Conservation (phyloP, 768 basidiomycete species). For the Mrakia blollopis region DNA sequence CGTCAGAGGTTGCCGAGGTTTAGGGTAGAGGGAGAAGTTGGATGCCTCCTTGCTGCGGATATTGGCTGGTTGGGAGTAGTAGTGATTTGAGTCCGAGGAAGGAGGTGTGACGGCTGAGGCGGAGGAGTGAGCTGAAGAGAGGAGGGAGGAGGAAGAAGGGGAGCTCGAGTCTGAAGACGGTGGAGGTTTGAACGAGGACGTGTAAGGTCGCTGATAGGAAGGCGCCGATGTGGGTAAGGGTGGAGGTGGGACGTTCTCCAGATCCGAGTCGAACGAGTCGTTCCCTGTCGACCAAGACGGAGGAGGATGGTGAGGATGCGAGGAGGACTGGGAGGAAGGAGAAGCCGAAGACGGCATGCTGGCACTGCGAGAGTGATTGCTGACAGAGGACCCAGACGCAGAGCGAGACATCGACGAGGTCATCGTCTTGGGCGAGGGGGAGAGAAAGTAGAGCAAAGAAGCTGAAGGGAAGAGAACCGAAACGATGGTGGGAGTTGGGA, state of each 20-base stretch:
- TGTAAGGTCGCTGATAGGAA: too few relatives aligned
- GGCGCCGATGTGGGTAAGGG: background rate
- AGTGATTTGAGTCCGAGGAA: background rate
- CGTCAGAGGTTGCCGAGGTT: background rate
- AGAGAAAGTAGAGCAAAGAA: background rate
- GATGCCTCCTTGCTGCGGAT: background rate
- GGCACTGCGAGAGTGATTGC: background rate
- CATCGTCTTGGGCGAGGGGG: background rate
- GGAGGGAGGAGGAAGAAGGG: background rate
- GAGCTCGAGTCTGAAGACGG: background rate
- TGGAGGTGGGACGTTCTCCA: background rate
- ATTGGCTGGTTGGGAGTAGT: background rate
- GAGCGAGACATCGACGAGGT: background rate
- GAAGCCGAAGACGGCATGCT: background rate
- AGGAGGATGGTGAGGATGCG: background rate
- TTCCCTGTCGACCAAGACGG: background rate
- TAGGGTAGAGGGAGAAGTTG: conserved; percentile 1
- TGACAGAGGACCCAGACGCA: background rate
- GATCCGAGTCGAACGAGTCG: conserved; percentile 3
- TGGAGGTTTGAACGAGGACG: too few relatives aligned
- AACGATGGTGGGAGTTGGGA: background rate
- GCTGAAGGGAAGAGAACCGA: background rate
- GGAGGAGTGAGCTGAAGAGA: conserved; percentile 3
- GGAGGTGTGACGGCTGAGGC: conserved; percentile 12
- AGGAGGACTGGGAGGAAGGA: conserved; percentile 1